Base-by-base conservation (phyloP, 306 rosid genomes). In the Fragaria ananassa region DNA sequence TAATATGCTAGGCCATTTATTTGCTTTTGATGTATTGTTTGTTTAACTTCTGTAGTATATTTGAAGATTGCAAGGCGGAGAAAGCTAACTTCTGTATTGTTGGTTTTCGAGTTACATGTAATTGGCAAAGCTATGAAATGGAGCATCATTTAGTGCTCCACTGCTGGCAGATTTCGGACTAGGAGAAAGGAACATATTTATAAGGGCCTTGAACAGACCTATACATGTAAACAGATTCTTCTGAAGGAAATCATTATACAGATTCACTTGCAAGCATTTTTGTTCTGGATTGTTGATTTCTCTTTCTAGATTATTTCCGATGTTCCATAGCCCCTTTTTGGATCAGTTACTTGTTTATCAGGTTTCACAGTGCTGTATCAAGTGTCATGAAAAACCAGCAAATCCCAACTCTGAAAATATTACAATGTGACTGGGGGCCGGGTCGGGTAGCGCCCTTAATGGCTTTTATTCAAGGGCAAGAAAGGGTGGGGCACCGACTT, bases 61-160 rank as follows among this genome's bases (percentile, higher is more conserved):
- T 60, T 64, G 60, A 15, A 46, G 54, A 25, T n/a, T 68, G 79
- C 76, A 77, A 69, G 81, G 49, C 11, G 46, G 67, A 72, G 79
- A 60, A 19, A 29, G 31, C 3, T 29, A 29, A 2, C 3, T 29
- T 29, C 31, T 29, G 31, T 29, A 29, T 29, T 29, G 31, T 29
- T 29, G 2, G 31, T 18, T 23, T 53, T 27, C 7, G 10, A 64
- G 5, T 61, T 10, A 4, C 47, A 31, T 1, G 49, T 29, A 4
- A 35, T 58, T n/a, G 19, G 41, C 61, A 73, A 58, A 73, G 37
- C 54, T 2, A 23, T 6, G 42, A 56, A 25, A 39, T 73, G 15
- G 76, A 73, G 44, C 44, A 14, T 5, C 25, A 7, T 49, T 13
- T 15, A 15, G 18, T 49, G 71, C 63, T 15, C 64, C 9, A n/a